These are phyloP conservation scores for Trichoderma sp. DNA, from an alignment of 2,329 filamentous ascomycete genomes.

Conservation along the genomic window DNA sequence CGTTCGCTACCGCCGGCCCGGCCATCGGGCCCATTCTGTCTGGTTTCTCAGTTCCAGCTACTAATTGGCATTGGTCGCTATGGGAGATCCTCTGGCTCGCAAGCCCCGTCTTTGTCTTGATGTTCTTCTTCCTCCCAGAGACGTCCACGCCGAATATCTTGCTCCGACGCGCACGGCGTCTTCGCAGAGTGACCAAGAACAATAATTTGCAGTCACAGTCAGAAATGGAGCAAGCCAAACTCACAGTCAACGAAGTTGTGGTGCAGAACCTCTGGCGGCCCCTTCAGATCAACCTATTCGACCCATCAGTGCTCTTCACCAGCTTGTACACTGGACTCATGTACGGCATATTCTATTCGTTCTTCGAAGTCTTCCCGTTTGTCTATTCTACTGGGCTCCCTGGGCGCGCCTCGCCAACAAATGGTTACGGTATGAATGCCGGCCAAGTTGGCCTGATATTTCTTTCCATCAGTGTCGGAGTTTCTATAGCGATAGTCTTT, in stretches of 20 bases:
- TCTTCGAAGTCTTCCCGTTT: conserved; percentile 16
- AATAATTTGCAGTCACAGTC: conserved; percentile 6
- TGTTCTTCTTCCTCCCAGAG: conserved; percentile 18
- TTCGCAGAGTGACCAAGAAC: not conserved
- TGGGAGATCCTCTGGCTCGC: conserved; percentile 13
- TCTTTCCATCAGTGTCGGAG: conserved; percentile 8
- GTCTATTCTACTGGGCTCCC: conserved; percentile 8
- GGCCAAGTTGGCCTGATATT: conserved; percentile 9
- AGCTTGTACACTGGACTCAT: conserved; percentile 2
- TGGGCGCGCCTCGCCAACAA: not conserved
- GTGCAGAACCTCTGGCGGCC: conserved; percentile 7
- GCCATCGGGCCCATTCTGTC: conserved; percentile 14
- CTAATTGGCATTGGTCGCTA: conserved; percentile 8
- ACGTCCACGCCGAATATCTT: not conserved
- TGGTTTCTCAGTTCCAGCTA: conserved; percentile 11
- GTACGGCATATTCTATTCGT: conserved; percentile 10
- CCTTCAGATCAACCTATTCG: conserved; percentile 5
- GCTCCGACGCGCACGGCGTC: conserved; percentile 1
- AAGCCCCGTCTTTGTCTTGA: conserved; percentile 2
- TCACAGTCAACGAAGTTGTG: not conserved
- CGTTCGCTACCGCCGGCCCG: conserved; percentile 11
- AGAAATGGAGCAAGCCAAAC: not conserved
- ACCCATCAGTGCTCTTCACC: conserved; percentile 15
- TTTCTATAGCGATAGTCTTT: not conserved
- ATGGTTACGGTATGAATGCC: conserved; percentile 9